Conservation (phyloP, 169 alveolate genomes). For the Plasmodium sp. region DNA sequence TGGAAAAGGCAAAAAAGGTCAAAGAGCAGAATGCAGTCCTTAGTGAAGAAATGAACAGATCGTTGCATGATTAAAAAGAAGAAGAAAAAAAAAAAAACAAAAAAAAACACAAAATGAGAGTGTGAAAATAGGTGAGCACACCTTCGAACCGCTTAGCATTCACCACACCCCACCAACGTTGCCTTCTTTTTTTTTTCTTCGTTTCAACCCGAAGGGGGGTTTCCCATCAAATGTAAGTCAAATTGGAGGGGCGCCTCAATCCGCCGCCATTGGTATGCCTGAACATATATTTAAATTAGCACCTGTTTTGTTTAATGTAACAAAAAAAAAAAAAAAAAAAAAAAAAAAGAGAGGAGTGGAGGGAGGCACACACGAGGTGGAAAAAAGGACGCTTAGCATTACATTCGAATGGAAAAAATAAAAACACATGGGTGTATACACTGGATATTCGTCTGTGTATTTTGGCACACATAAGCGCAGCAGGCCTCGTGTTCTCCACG, state of each 20-base stretch:
- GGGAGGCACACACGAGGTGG: background rate
- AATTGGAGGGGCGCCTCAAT: background rate
- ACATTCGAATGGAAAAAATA: background rate
- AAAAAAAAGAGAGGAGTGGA: background rate
- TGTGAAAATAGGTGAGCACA: background rate
- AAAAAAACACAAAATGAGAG: background rate
- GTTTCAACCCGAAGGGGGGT: background rate
- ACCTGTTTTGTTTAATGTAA: slow-evolving; percentile 25
- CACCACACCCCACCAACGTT: background rate
- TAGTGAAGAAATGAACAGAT: slow-evolving; percentile 32
- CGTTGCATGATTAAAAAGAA: slow-evolving; percentile 43
- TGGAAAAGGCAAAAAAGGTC: slow-evolving; percentile 66
- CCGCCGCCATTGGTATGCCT: background rate
- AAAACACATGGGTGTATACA: background rate
- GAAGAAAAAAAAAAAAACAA: background rate
- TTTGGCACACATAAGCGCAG: background rate
- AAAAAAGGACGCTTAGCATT: background rate
- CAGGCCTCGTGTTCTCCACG: too few species aligned
- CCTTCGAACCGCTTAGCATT: background rate
- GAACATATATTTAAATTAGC: background rate
- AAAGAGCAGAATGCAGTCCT: slow-evolving; percentile 36
- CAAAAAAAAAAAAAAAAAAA: slow-evolving; percentile 30
- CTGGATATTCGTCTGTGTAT: background rate
- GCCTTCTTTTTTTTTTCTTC: slow-evolving; percentile 3
- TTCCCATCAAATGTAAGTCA: background rate